A percentile compares a stretch with the other conserved stretches of the same genome.
Conservation (phyloP, 495 filamentous ascomycete genomes). For the Massariosphaeria phaeospora region DNA sequence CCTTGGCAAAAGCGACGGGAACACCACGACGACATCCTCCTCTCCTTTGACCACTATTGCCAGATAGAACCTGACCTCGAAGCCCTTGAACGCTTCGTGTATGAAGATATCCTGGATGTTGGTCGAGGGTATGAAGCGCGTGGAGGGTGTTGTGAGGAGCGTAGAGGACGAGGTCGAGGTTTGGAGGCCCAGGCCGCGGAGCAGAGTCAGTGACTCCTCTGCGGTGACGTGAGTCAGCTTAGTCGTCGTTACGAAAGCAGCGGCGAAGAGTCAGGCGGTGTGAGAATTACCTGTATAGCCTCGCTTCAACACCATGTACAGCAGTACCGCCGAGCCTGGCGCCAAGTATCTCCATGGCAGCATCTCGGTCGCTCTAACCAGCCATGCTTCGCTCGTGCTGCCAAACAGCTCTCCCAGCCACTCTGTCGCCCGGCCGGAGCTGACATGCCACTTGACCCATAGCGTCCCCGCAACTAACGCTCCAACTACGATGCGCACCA, state of each 20-base stretch:
- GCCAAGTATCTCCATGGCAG: conserved; percentile 30
- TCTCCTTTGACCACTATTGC: conserved; percentile 89
- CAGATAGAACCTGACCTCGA: conserved; percentile 86
- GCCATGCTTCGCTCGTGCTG: neutral
- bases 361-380: neutral
- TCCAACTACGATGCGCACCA: conserved; percentile 19
- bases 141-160: conserved; percentile 59
- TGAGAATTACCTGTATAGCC: conserved; percentile 33
- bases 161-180: conserved; percentile 64
- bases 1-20: conserved; percentile 72
- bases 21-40: conserved; percentile 83
- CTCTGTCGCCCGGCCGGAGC: neutral
- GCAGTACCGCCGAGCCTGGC: conserved; percentile 7
- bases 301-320: conserved; percentile 24
- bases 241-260: neutral
- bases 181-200: conserved; percentile 87
- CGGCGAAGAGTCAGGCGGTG: neutral
- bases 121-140: conserved; percentile 88
- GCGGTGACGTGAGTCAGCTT: conserved; percentile 11
- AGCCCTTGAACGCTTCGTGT: conserved; percentile 91
- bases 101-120: conserved; percentile 89
- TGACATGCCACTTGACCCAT: conserved; percentile 21
- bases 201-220: conserved; percentile 82
- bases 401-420: conserved; percentile 8
- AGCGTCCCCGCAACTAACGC: conserved; percentile 5